Evolutionary conservation across 192 early-diverging fungal genomes (phyloP).

Genomic region (Coemansia sp.): DNA sequence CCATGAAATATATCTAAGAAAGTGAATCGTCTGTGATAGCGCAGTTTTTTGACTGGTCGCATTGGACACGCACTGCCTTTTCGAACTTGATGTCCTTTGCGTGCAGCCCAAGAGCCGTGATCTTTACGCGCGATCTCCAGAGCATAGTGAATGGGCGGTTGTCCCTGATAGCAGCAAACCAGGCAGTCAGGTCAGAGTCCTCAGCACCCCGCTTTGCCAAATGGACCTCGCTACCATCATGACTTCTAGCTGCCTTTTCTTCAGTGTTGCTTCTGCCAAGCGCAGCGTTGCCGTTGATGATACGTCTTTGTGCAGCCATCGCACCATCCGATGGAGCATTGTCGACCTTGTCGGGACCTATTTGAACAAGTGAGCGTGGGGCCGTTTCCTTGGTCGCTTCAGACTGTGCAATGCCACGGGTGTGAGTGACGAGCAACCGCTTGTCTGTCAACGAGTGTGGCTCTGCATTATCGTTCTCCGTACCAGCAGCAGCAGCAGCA

Average conservation of each 20-base stretch:
- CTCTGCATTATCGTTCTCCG: not conserved
- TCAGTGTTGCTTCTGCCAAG: constrained; percentile 17
- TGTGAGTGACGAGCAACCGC: constrained; percentile 8
- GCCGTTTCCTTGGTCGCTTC: not conserved
- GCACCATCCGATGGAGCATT: not conserved
- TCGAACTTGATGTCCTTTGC: constrained; percentile 42
- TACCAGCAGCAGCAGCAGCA: not conserved
- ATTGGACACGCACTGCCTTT: constrained; percentile 37
- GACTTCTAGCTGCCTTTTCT: too few species aligned
- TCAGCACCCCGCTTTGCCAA: constrained; percentile 3
- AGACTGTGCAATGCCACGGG: not conserved
- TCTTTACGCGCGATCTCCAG: constrained; percentile 38
- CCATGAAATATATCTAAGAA: constrained; percentile 2
- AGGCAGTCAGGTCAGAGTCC: constrained; percentile 15
- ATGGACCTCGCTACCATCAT: not conserved
- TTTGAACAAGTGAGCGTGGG: not conserved
- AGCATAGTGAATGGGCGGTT: constrained; percentile 43
- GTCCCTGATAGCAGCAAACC: constrained; percentile 39
- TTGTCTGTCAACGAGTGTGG: not conserved
- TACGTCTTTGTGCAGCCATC: constrained; percentile 20
- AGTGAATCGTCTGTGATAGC: constrained; percentile 5
- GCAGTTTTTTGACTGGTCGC: constrained; percentile 27
- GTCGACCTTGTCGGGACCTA: constrained; percentile 2
- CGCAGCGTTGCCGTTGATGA: constrained; percentile 4
- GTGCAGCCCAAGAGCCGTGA: constrained; percentile 42